Percentiles rank a stretch among this genome's conserved stretches.
Conservation (phyloP, 2,329 filamentous ascomycete species). For the Colletotrichum navitas region DNA sequence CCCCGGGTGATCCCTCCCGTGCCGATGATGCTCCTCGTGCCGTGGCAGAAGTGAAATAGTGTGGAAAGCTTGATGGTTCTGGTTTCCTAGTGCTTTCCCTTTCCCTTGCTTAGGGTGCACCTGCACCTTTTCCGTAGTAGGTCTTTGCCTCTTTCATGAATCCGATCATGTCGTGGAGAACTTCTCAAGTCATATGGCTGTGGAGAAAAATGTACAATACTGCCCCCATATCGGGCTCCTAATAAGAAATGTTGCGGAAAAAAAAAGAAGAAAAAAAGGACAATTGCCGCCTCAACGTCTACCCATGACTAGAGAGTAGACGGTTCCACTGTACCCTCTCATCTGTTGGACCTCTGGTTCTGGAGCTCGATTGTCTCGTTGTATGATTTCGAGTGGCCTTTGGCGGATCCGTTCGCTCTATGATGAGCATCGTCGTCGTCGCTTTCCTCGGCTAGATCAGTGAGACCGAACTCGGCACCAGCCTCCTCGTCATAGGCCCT, state of each 20-base stretch:
- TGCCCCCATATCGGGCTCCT: conserved; percentile 29
- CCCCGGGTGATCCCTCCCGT: conserved; percentile 26
- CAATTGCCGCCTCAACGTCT: conserved; percentile 25
- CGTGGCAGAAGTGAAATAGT: conserved; percentile 35
- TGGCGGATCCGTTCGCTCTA: conserved; percentile 55
- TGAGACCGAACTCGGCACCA: conserved; percentile 78
- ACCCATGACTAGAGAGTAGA: conserved; percentile 25
- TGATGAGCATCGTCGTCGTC: conserved; percentile 67
- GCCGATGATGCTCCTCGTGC: conserved; percentile 36
- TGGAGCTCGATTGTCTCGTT: conserved; percentile 64
- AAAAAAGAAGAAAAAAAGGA: conserved; percentile 34
- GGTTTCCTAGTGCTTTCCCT: conserved; percentile 28
- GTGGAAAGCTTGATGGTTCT: conserved; percentile 26
- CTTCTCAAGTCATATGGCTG: conserved; percentile 42
- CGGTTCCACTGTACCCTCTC: conserved; percentile 32
- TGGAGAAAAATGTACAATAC: conserved; percentile 43
- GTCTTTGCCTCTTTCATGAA: conserved; percentile 42
- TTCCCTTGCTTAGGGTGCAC: conserved; percentile 26
- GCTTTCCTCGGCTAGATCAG: conserved; percentile 83
- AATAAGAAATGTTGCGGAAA: conserved; percentile 31
- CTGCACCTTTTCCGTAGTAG: conserved; percentile 37
- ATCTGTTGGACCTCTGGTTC: conserved; percentile 58
- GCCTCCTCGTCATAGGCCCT: conserved; percentile 90
- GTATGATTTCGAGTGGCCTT: conserved; percentile 56
- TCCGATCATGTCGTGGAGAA: conserved; percentile 42